phyloP scores from a whole-genome alignment of 2,329 filamentous ascomycete species.

The Lachnellula occidentalis region DNA sequence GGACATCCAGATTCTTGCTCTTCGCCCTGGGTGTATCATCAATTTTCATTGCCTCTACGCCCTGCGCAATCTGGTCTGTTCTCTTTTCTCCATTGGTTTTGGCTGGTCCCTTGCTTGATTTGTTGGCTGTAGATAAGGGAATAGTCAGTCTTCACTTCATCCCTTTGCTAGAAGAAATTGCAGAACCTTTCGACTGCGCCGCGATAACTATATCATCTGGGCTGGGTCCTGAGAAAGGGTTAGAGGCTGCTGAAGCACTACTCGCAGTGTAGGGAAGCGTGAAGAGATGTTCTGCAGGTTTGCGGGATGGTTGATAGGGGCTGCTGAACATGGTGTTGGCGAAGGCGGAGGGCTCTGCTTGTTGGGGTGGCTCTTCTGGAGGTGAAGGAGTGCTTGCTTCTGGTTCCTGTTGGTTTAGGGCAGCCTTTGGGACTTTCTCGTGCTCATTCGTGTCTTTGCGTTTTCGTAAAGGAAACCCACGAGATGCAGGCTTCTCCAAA shows the following conservation, averaged over 20 bases:
- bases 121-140: conserved; percentile 38
- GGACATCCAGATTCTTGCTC: conserved; percentile 78
- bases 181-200: conserved; percentile 85
- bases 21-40: conserved; percentile 52
- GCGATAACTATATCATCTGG: conserved; percentile 84
- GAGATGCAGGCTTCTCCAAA: conserved; percentile 6
- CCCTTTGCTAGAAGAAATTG: conserved; percentile 24
- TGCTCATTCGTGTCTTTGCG: conserved; percentile 30
- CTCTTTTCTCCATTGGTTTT: conserved; percentile 38
- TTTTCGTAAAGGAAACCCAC: conserved; percentile 29
- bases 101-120: conserved; percentile 33
- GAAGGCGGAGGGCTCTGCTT: conserved; percentile 35
- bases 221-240: conserved; percentile 78
- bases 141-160: conserved; percentile 31
- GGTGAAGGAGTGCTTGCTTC: conserved; percentile 3
- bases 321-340: conserved; percentile 40
- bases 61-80: conserved; percentile 38
- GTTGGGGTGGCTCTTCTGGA: conserved; percentile 16
- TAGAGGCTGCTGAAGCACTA: conserved; percentile 38
- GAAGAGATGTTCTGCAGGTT: conserved; percentile 24
- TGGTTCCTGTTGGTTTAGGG: conserved; percentile 7
- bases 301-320: conserved; percentile 9
- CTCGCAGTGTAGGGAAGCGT: conserved; percentile 36
- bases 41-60: conserved; percentile 42
- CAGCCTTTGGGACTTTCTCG: conserved; percentile 22